Base-by-base conservation (phyloP, 192 early-diverging fungal species). In the Backusella psychrophila region DNA sequence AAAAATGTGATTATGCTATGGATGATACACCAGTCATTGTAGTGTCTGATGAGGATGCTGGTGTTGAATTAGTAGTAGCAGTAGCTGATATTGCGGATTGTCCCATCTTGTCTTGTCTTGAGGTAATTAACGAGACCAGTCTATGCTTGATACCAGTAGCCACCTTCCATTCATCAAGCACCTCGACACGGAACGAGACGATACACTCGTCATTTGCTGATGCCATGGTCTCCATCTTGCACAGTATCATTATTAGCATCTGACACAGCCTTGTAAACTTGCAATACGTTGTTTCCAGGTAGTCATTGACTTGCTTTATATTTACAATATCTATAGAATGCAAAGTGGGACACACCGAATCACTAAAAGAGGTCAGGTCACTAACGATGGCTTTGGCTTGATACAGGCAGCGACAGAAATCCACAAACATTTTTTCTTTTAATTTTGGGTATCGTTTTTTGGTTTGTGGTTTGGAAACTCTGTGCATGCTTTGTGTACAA, bases 381-480 rank as follows among this genome's bases (percentile, higher is more conserved):
- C 74, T 75, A 1, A 79, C 78, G 15, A 79, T 74, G 11, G 73
- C n/a, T 52, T 79, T 79, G 6, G 78, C 73, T 71, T 79, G 78
- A 34, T 79, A 66, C 29, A 79, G 66, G 44, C 78, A 79, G 0
- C 78, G 73, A 35, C 52, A 71, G 38, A 79, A 79, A 19, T 79
- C 78, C 0, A 79, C 70, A 38, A 79, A 79, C 1, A 17, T 34
- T 21, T 71, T 68, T 38, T 79, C 78, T 63, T 63, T 63, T 12
- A 29, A 6, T 63, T 68, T 68, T n/a, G 66, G 23, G 33, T 17
- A 33, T 68, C 26, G 14, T 12, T 68, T 36, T 63, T 63, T 63
- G 11, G 4, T 59, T 15, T 36, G 39, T 21, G 35, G 42, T 23
- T 69, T 39, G 41, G 39, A 33, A 35, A 31, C 36, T 12, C 7